Conservation (phyloP, 1,284 basidiomycete species). For the Pseudozyma sp. region DNA sequence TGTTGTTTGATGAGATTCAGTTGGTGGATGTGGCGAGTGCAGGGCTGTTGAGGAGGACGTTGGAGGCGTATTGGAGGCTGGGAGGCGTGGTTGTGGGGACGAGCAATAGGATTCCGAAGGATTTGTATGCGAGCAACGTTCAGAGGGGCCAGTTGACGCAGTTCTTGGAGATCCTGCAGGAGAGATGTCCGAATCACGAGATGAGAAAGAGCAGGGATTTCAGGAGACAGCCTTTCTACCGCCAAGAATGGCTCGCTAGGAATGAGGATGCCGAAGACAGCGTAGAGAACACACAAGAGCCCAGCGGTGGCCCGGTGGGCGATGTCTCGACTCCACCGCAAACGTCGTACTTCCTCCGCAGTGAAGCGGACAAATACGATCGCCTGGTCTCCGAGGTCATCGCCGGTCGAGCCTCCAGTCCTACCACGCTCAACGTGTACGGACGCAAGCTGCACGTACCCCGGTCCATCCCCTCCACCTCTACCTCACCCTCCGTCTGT, state of each 20-base stretch:
- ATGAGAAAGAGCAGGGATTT: constrained; percentile 71
- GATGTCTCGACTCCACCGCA: background rate
- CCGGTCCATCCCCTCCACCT: constrained; percentile 66
- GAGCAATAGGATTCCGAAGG: constrained; percentile 76
- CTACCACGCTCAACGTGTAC: constrained; percentile 70
- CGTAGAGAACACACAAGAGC: background rate
- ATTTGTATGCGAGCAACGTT: constrained; percentile 79
- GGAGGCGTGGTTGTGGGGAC: constrained; percentile 77
- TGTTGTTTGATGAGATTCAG: constrained; percentile 80
- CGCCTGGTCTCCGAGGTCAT: constrained; percentile 18
- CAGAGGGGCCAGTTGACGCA: constrained; percentile 73
- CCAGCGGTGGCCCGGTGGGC: background rate
- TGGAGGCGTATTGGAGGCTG: constrained; percentile 81
- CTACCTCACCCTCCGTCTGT: constrained; percentile 68
- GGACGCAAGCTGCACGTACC: constrained; percentile 74
- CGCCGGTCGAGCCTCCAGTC: constrained; percentile 12
- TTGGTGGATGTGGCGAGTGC: constrained; percentile 79
- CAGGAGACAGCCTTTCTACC: constrained; percentile 68
- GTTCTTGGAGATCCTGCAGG: constrained; percentile 77
- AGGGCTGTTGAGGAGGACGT: constrained; percentile 76
- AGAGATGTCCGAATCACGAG: constrained; percentile 75
- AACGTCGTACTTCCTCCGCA: constrained; percentile 50
- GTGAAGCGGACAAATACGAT: constrained; percentile 43
- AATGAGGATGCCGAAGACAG: constrained; percentile 9
- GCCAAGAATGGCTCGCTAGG: constrained; percentile 42